Base-by-base conservation (phyloP, 2,329 filamentous ascomycete genomes). In the Talaromyces islandicus region DNA sequence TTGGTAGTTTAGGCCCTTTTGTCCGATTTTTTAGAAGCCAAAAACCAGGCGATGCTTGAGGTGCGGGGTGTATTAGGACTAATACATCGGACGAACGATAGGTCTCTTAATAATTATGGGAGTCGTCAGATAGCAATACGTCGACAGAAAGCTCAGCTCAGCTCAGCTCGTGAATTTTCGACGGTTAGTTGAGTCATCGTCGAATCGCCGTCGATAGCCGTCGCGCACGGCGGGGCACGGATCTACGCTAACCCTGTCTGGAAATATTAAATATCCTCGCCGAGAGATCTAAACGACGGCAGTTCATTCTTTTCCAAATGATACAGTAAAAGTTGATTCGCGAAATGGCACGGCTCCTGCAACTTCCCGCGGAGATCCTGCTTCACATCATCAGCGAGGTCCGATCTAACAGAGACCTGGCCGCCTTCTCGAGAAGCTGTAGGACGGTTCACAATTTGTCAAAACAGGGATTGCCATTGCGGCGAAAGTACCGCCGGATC, bases 351-450 rank as follows among this genome's bases (percentile, higher is more conserved):
- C 50, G 17, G 2, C 10, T 58, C 10, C 9, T 27, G 2, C 21
- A 53, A 53, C 17, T 59, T 11, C 52, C 58, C 35, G 46, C 10
- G 14, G 58, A 59, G 27, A 46, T 56, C 5, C 43, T 59, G 2
- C 21, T 60, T 29, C 53, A 27, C 24, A 59, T 66, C 7, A 32
- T 66, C 19, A 58, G 46, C 14, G 58, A 52, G n/a, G 35, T 66
- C 14, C 56, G 54, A 32, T 64, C 61, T 7, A 59, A 58, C 29
- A 56, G 38, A 17, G 63, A 66, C 57, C 61, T 64, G 27, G 60
- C 62, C 14, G 63, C 64, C 19, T 50, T 66, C 19, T 65, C 63
- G 30, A 41, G 25, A 9, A 60, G 63, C 57, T 61, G 60, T 32
- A 54, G 60, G 25, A n/a, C 19, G 21, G 51, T 66, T 11, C 48